Percentiles rank a stretch among this genome's conserved stretches.
Conservation (phyloP, 192 early-diverging fungal species). For the Piromyces finnis region DNA sequence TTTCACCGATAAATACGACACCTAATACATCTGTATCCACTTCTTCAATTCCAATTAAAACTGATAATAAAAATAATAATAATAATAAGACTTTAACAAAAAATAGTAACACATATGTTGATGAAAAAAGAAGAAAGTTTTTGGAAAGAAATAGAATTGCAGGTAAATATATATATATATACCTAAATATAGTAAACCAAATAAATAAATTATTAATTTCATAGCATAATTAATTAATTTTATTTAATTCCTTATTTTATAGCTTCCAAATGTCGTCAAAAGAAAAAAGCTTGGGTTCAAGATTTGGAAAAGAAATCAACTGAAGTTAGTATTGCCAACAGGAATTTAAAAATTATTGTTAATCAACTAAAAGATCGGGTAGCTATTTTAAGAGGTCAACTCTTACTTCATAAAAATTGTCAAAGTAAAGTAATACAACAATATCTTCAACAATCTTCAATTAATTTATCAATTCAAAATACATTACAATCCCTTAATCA, state of each 20-base stretch:
- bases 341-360: slow-evolving; percentile 7
- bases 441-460: not conserved
- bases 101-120: not conserved
- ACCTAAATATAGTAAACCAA: too few relatives aligned
- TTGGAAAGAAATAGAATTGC: slow-evolving; percentile 1
- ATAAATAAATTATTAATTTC: too few relatives aligned
- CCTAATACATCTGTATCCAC: not conserved
- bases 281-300: slow-evolving; percentile 29
- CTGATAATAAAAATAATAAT: not conserved
- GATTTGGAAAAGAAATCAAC: slow-evolving; percentile 15
- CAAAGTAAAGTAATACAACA: not conserved
- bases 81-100: too few relatives aligned
- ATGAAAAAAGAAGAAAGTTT: not conserved
- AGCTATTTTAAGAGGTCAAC: not conserved
- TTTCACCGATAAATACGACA: too few relatives aligned
- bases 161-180: not conserved
- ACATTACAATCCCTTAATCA: not conserved
- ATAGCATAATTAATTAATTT: not conserved
- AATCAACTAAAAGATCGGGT: slow-evolving; percentile 11
- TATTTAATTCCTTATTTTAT: too few relatives aligned
- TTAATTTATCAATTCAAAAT: not conserved
- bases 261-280: slow-evolving; percentile 36
- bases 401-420: not conserved
- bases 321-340: slow-evolving; percentile 10
- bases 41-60: not conserved